Evolutionary conservation across 1,284 basidiomycete species (phyloP).

Genomic region (Microbotryomycetes sp.): DNA sequence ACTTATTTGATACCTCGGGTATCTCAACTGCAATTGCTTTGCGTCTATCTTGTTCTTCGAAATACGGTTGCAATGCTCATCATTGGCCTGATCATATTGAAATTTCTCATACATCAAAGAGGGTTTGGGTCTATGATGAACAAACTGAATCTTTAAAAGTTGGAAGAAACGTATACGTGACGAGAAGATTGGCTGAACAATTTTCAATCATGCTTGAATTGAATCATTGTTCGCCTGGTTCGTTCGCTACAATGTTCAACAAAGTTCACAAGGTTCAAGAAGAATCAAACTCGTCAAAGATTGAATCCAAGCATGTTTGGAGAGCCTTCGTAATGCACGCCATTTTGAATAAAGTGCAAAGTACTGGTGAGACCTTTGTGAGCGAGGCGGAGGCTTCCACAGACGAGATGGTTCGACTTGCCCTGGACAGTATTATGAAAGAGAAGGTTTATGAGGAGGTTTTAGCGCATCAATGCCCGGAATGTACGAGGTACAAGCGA

Average conservation of each 20-base stretch:
- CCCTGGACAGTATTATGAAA: neutral
- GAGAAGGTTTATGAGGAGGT: neutral
- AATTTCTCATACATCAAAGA: neutral
- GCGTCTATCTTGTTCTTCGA: neutral
- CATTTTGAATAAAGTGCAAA: neutral
- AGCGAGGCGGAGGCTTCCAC: neutral
- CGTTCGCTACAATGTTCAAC: conserved; percentile 8
- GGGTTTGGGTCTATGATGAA: conserved; percentile 13
- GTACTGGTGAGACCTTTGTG: neutral
- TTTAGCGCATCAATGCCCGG: conserved; percentile 1
- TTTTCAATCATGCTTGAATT: neutral
- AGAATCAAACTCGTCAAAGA: neutral
- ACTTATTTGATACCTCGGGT: neutral
- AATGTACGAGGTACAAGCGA: conserved; percentile 3
- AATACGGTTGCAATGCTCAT: neutral
- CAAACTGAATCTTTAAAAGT: conserved; percentile 4
- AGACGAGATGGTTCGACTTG: conserved; percentile 10
- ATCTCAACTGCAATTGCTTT: neutral
- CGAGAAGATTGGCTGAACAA: neutral
- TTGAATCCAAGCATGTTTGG: conserved; percentile 7
- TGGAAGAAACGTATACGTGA: conserved; percentile 7
- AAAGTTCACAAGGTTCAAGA: neutral
- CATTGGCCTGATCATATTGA: conserved; percentile 24
- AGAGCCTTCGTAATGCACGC: conserved; percentile 11
- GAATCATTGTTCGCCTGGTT: conserved; percentile 4